Base-by-base conservation (phyloP, 306 rosid genomes). In the Fagus crenata region DNA sequence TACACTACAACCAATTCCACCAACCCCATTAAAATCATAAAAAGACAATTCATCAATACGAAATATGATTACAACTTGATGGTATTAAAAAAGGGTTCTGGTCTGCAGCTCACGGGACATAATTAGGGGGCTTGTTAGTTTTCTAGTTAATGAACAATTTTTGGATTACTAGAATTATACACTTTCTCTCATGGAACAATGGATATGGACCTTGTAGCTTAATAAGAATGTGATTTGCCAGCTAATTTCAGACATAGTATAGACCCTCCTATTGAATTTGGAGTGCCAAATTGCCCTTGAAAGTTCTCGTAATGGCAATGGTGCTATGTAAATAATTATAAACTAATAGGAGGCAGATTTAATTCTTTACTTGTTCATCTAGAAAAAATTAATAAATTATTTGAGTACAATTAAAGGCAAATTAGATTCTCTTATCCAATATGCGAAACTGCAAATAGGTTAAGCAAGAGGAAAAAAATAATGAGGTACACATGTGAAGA, bases 201-300 rank as follows among this genome's bases (percentile, higher is more conserved):
- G 78, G 68, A 80, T 32, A 32, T 65, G 13, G 83, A 74, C 83
- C 18, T 56, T 41, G 42, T 55, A 74, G 75, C 79, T 53, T 53
- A 2, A n/a, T 8, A 22, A 17, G 73, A 79, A 72, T 72, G 82
- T 7, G 82, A 79, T 53, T 9, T 56, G 75, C 83, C 78, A 80
- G 74, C 79, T 53, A 74, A 40, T 71, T 49, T 78, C 65, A 35
- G 42, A 63, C 32, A 28, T 2, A 3, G 31, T 15, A 58, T 31
- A 8, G 58, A 13, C 22, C 51, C 13, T 6, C 17, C 71, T 0
- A 2, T 3, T 51, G 40, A 65, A 17, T 5, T 13, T 76, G 65
- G 40, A 46, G 4, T 51, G 15, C 49, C 35, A 18, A 17, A 65
- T 37, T 65, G 71, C 71, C 49, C 71, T 7, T 1, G 4, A 3